These are phyloP conservation scores for Sphaerulina vaccinii DNA, from an alignment of 2,329 filamentous ascomycete species.

Conservation along the genomic window DNA sequence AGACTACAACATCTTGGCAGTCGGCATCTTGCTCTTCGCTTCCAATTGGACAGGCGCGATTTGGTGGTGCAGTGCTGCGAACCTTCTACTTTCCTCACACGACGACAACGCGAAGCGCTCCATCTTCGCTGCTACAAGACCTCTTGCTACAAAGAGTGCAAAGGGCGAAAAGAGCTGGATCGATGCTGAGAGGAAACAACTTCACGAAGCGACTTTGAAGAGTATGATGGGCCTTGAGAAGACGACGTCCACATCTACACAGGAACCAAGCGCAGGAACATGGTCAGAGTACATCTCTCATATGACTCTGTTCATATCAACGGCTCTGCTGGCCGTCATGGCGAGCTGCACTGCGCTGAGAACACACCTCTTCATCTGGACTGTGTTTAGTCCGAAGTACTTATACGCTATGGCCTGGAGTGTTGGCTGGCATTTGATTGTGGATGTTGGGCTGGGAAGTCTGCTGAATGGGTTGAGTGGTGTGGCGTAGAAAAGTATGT, in stretches of 20 bases:
- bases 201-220: constrained; percentile 27
- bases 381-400: constrained; percentile 96
- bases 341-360: constrained; percentile 77
- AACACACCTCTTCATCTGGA: constrained; percentile 97
- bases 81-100: constrained; percentile 44
- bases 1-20: constrained; percentile 74
- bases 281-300: constrained; percentile 56
- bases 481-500: neutral
- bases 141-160: constrained; percentile 23
- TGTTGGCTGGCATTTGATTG: constrained; percentile 71
- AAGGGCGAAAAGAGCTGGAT: constrained; percentile 29
- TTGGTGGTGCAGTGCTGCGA: constrained; percentile 73
- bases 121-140: neutral
- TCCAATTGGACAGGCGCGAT: constrained; percentile 90
- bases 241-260: too few relatives aligned
- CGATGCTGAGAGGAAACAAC: constrained; percentile 30
- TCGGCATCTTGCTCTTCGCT: constrained; percentile 79
- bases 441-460: constrained; percentile 63
- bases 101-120: constrained; percentile 21
- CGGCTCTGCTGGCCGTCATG: constrained; percentile 74
- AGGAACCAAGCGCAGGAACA: too few relatives aligned
- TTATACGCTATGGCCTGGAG: constrained; percentile 90
- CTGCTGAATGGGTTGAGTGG: constrained; percentile 12
- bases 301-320: constrained; percentile 68
- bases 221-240: constrained; percentile 20